Evolutionary conservation across 2,329 filamentous ascomycete species (phyloP), one percentile per base, ranked within the genome.

Genomic region (Hypocreales sp.): DNA sequence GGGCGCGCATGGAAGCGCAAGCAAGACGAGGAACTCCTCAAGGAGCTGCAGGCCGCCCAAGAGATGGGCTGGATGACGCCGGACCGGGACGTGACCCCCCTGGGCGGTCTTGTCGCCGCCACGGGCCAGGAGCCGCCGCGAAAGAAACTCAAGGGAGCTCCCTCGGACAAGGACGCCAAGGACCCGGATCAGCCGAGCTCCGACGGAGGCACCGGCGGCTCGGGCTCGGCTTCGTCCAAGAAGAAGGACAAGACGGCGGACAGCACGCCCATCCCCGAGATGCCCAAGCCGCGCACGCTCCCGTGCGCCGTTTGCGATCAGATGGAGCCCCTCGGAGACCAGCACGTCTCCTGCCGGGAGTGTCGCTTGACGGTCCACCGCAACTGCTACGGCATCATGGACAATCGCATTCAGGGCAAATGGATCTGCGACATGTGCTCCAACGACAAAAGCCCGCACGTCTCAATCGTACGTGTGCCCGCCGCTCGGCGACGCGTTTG

Each of bases 381-480:
- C 29, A 72, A 73, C 35, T 98, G 90, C 53, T 98, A 95, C 46
- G 90, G 90, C n/a, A 65, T 95, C 18, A 38, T 68, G 21, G 72
- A 77, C 24, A 72, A 77, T 31, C 71, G 80, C 22, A 66, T 64
- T 29, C 66, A 72, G 18, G 68, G 65, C 24, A 92, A 92, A 52
- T 98, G 90, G 90, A 71, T 78, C 22, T 98, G 90, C 51, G 90
- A 95, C 53, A 92, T 86, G 69, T 98, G 90, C 52, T 64, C 74
- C 20, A 98, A 98, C 45, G 90, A 98, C 47, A 83, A 84, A 48
- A 87, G 78, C 42, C 84, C 87, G 5, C 75, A 82, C 38, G 77
- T 92, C 24, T 94, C 90, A n/a, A 87, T 92, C 31, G 78, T 80
- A 63, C 64, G 73, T 61, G 32, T 16, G 11, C 20, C 17, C 6